These are phyloP conservation scores for Botrytis byssoidea DNA, from an alignment of 2,329 filamentous ascomycete species.

Conservation along the genomic window DNA sequence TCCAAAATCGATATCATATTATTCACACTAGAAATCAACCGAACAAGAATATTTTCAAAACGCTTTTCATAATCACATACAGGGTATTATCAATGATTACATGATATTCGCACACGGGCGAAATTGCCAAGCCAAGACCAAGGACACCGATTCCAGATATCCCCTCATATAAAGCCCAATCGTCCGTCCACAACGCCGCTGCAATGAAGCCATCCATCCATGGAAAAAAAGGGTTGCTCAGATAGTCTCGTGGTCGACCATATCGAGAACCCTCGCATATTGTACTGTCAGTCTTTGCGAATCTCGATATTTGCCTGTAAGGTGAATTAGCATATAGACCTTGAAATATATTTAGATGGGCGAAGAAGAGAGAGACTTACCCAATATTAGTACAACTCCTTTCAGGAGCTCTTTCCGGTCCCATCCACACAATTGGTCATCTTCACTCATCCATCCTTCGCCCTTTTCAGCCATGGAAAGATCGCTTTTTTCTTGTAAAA, in stretches of 20 bases:
- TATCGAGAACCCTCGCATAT: constrained; percentile 79
- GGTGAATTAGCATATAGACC: constrained; percentile 24
- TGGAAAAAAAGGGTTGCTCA: background rate
- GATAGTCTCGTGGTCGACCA: constrained; percentile 41
- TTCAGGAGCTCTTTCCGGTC: constrained; percentile 81
- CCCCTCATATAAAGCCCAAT: background rate
- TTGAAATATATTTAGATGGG: background rate
- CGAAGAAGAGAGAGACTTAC: constrained; percentile 50
- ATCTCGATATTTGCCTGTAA: constrained; percentile 85
- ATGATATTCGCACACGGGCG: constrained; percentile 2
- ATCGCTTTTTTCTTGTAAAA: constrained; percentile 56
- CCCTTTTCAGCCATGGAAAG: constrained; percentile 43
- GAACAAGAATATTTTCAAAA: background rate
- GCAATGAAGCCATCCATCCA: constrained; percentile 12
- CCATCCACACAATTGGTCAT: constrained; percentile 84
- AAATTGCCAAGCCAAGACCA: background rate
- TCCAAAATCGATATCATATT: background rate
- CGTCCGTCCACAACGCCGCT: constrained; percentile 12
- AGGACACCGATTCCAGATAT: constrained; percentile 6
- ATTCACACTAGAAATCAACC: background rate
- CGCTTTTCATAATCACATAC: constrained; percentile 6
- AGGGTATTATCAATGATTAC: constrained; percentile 18
- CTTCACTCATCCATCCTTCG: constrained; percentile 63
- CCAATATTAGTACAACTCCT: constrained; percentile 88
- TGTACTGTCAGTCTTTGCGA: constrained; percentile 92